phyloP scores from a whole-genome alignment of 306 rosid genomes.

The Alnus rubra region DNA sequence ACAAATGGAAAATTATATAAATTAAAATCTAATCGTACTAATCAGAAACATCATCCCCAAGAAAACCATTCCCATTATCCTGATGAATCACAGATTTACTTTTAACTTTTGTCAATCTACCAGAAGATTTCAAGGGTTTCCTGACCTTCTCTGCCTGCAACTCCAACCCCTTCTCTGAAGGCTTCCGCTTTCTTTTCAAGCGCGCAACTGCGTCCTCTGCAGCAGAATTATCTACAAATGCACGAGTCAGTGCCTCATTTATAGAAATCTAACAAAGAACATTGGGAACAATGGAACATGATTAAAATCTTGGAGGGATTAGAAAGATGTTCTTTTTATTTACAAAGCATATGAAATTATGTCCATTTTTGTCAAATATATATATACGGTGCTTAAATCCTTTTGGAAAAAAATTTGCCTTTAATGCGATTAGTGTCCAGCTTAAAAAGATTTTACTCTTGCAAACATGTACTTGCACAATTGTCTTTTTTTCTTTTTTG shows the following conservation, averaged over 20 bases:
- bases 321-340: not conserved
- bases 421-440: not conserved
- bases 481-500: no score
- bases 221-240: slow-evolving; percentile 20
- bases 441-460: not conserved
- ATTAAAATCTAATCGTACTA: slow-evolving; percentile 27
- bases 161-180: slow-evolving; percentile 87
- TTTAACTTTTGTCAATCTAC: slow-evolving; percentile 48
- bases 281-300: not conserved
- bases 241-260: slow-evolving; percentile 13
- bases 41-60: slow-evolving; percentile 57
- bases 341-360: not conserved
- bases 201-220: slow-evolving; percentile 62
- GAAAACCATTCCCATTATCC: slow-evolving; percentile 46
- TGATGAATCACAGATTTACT: slow-evolving; percentile 49
- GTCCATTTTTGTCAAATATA: not conserved
- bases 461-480: not conserved
- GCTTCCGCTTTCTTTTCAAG: slow-evolving; percentile 70
- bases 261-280: not conserved
- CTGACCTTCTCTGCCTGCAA: slow-evolving; percentile 78
- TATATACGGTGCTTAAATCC: no score
- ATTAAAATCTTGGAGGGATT: not conserved
- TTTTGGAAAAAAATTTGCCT: no score
- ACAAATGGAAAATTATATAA: not conserved
- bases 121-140: slow-evolving; percentile 55